Conservation (phyloP, 306 rosid species). For the Arachis hypogaea region DNA sequence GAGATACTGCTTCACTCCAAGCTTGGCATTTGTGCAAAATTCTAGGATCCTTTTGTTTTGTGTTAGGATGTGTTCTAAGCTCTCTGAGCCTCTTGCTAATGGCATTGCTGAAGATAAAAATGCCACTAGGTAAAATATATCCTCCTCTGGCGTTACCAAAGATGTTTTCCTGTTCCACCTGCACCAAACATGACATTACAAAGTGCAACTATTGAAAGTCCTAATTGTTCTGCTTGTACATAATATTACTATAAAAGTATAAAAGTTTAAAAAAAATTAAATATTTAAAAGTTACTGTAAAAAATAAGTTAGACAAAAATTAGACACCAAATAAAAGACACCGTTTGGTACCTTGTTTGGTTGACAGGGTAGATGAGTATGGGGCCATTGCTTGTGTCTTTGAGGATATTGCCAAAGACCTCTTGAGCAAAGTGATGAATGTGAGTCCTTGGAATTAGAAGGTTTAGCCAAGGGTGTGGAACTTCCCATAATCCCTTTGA, state of each 20-base stretch:
- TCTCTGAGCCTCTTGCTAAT: constrained; percentile 60
- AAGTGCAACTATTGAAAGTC: too few relatives aligned
- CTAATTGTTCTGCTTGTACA: too few relatives aligned
- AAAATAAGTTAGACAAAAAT: too few relatives aligned
- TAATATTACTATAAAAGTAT: too few relatives aligned
- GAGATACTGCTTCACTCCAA: constrained; percentile 79
- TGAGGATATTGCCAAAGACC: constrained; percentile 80
- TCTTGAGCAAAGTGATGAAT: constrained; percentile 61
- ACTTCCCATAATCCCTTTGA: constrained; percentile 84
- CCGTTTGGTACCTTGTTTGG: constrained; percentile 76
- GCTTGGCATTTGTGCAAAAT: constrained; percentile 50
- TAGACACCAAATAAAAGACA: not conserved
- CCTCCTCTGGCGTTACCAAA: constrained; percentile 87
- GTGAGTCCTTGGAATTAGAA: constrained; percentile 71
- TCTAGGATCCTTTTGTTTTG: constrained; percentile 76
- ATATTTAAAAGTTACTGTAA: too few relatives aligned
- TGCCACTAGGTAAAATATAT: constrained; percentile 77
- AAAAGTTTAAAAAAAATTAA: too few relatives aligned
- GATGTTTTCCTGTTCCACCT: constrained; percentile 90
- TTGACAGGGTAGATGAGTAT: constrained; percentile 89
- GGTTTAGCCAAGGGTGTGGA: constrained; percentile 97
- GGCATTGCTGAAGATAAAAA: constrained; percentile 81
- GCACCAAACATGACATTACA: not conserved
- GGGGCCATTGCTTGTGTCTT: constrained; percentile 77
- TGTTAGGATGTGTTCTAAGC: constrained; percentile 60